These are phyloP conservation scores for Saccharomyces paradoxus DNA, from an alignment of 805 yeast genomes.

Conservation along the genomic window DNA sequence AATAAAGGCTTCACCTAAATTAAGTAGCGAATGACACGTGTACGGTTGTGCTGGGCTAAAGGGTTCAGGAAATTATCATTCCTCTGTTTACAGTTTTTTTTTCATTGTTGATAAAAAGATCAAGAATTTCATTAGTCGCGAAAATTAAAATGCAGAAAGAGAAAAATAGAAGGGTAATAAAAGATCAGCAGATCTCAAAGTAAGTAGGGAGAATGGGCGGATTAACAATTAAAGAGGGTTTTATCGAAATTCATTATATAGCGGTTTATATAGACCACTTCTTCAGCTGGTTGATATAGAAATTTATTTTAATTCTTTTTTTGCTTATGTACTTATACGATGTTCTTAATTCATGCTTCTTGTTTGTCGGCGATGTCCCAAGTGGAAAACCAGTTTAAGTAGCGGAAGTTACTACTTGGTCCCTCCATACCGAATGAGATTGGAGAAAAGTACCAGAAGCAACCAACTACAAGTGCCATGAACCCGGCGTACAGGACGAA, in stretches of 20 bases:
- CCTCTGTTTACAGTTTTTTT: background rate
- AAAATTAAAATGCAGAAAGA: background rate
- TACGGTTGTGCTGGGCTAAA: background rate
- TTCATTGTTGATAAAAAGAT: background rate
- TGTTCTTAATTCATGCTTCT: slow-evolving; percentile 3
- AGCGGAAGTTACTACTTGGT: slow-evolving; percentile 31
- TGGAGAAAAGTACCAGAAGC: slow-evolving; percentile 55
- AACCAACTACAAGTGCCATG: slow-evolving; percentile 39
- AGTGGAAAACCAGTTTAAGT: slow-evolving; percentile 41
- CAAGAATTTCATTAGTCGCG: background rate
- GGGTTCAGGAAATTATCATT: background rate
- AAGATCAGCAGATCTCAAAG: background rate
- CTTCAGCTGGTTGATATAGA: background rate
- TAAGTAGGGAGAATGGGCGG: background rate
- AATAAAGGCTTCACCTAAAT: background rate
- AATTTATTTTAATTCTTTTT: background rate
- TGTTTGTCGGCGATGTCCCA: slow-evolving; percentile 37
- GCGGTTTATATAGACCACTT: background rate
- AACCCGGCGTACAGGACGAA: slow-evolving; percentile 33
- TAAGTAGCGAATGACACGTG: background rate
- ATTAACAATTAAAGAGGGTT: background rate
- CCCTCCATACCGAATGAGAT: slow-evolving; percentile 62
- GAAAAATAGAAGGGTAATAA: background rate
- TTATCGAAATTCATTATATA: background rate
- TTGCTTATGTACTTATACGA: background rate